Evolutionary conservation across 345 rosid species (phyloP).

Genomic region (Eucalyptus victrix): DNA sequence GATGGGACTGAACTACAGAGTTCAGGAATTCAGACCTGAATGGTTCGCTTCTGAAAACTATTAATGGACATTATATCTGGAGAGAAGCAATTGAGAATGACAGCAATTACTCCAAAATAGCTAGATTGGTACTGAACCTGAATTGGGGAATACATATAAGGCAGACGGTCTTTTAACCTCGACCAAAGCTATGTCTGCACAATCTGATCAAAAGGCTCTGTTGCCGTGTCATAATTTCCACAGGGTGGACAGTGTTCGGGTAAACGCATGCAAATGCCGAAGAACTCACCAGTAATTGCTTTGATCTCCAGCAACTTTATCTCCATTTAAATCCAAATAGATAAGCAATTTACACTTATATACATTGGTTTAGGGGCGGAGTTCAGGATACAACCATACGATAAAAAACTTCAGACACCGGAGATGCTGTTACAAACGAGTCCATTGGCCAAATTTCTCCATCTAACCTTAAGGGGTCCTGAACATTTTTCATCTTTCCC

Average conservation of each 20-base stretch:
- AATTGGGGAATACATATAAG: not conserved
- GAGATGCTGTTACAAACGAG: not conserved
- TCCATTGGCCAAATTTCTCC: not conserved
- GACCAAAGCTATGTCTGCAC: not conserved
- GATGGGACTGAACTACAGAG: not conserved
- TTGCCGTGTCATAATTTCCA: not conserved
- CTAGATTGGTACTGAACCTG: not conserved
- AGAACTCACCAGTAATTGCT: not conserved
- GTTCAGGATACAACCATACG: not conserved
- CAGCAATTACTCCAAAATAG: not conserved
- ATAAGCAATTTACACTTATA: not conserved
- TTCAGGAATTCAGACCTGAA: not conserved
- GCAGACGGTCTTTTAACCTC: not conserved
- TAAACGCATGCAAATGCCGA: not conserved
- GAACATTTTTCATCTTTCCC: not conserved
- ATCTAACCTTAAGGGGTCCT: not conserved
- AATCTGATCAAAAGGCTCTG: not conserved
- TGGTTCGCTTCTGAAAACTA: not conserved
- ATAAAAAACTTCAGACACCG: not conserved
- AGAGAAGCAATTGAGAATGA: not conserved
- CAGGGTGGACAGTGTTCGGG: not conserved
- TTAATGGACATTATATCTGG: not conserved
- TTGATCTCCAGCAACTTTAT: not conserved
- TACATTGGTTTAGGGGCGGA: not conserved
- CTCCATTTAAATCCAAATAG: not conserved